phyloP scores from a whole-genome alignment of 2,329 filamentous ascomycete genomes.

The Phyllosticta citriasiana region DNA sequence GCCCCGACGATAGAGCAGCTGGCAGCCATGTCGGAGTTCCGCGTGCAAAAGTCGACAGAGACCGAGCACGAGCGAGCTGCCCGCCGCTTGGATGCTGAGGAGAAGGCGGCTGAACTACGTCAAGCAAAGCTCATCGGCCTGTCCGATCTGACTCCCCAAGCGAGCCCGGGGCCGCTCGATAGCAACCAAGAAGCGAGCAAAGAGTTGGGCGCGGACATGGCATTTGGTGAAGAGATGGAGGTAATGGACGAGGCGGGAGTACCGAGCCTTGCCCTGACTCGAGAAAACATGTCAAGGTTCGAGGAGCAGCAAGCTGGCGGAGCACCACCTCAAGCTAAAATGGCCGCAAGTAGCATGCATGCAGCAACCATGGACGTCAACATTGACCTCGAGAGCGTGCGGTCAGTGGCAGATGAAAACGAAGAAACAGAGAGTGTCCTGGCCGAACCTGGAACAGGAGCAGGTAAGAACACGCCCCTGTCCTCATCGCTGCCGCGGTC shows the following conservation, averaged over 20 bases:
- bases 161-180: slow-evolving; percentile 23
- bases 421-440: neutral
- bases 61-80: slow-evolving; percentile 37
- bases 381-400: neutral
- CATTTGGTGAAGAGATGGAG: slow-evolving; percentile 13
- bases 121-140: slow-evolving; percentile 39
- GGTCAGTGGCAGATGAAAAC: neutral
- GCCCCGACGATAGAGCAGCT: slow-evolving; percentile 21
- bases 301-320: neutral
- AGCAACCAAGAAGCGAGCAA: slow-evolving; percentile 31
- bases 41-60: slow-evolving; percentile 31
- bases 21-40: slow-evolving; percentile 25
- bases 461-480: neutral
- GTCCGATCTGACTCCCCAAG: neutral
- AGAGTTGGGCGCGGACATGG: slow-evolving; percentile 13
- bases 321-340: neutral
- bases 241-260: slow-evolving; percentile 13
- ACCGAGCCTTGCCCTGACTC: slow-evolving; percentile 24
- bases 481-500: neutral
- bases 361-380: neutral
- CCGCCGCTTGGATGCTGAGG: slow-evolving; percentile 41
- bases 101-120: slow-evolving; percentile 43
- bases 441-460: neutral
- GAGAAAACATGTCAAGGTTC: slow-evolving; percentile 15
- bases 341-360: neutral